Evolutionary conservation across 352 stramenopile species (phyloP).

Genomic region (Phytophthora cactorum): DNA sequence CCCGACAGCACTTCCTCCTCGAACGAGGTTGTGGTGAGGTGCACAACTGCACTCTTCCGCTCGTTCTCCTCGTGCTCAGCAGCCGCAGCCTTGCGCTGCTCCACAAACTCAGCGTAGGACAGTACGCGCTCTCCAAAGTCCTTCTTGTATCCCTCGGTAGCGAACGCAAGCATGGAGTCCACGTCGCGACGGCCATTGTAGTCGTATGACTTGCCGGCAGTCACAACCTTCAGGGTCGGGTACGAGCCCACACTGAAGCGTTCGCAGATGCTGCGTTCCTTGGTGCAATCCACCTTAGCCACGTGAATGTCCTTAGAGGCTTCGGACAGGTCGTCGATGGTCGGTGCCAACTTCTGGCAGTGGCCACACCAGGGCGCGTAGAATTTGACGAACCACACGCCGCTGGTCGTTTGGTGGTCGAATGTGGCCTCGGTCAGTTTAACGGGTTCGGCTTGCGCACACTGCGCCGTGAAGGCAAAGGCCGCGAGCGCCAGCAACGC

Average conservation of each 20-base stretch:
- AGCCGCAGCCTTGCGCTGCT: constrained; percentile 42
- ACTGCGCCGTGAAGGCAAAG: constrained; percentile 33
- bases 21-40: constrained; percentile 57
- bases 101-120: constrained; percentile 59
- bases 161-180: constrained; percentile 59
- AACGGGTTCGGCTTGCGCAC: constrained; percentile 33
- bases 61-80: constrained; percentile 66
- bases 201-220: constrained; percentile 67
- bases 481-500: constrained; percentile 36
- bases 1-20: constrained; percentile 65
- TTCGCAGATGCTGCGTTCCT: constrained; percentile 74
- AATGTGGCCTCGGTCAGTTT: constrained; percentile 61
- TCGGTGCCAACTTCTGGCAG: constrained; percentile 80
- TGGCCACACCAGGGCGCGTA: constrained; percentile 88
- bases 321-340: constrained; percentile 63
- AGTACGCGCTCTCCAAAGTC: constrained; percentile 63
- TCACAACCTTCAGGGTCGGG: constrained; percentile 81
- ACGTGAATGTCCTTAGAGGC: constrained; percentile 51
- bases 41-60: constrained; percentile 55
- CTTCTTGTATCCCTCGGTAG: constrained; percentile 73
- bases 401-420: constrained; percentile 55
- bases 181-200: constrained; percentile 72
- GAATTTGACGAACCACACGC: constrained; percentile 86
- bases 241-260: constrained; percentile 85
- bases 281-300: constrained; percentile 83